These are phyloP conservation scores for Fistulinella prunicolor DNA, from an alignment of 768 basidiomycete species.

Conservation along the genomic window DNA sequence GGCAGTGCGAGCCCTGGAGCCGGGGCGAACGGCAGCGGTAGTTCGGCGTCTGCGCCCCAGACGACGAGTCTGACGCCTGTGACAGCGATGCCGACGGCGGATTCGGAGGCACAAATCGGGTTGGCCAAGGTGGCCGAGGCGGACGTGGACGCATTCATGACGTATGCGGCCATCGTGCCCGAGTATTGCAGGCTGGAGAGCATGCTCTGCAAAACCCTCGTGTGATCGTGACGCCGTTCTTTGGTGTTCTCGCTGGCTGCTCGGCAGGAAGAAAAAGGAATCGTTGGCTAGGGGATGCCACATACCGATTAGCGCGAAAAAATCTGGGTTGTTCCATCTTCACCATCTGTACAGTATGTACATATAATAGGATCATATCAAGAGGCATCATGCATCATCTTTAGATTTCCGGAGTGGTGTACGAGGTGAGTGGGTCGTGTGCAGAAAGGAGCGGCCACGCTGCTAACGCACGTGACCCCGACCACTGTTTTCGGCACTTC, in stretches of 20 bases:
- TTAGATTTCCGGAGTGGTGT: background rate
- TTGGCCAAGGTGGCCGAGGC: constrained; percentile 81
- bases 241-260: no score
- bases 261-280: no score
- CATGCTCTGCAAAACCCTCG: constrained; percentile 66
- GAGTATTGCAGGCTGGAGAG: constrained; percentile 80
- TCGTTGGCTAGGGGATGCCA: no score
- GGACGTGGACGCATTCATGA: constrained; percentile 80
- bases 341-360: constrained; percentile 11
- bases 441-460: no score
- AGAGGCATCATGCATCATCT: constrained; percentile 7
- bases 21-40: constrained; percentile 11
- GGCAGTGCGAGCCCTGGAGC: constrained; percentile 32
- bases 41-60: constrained; percentile 33
- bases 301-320: no score
- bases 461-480: no score
- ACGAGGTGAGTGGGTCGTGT: no score
- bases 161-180: constrained; percentile 81
- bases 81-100: constrained; percentile 65
- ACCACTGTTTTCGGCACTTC: no score
- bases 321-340: no score
- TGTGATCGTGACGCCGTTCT: constrained; percentile 29
- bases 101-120: constrained; percentile 71
- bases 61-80: constrained; percentile 67
- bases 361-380: constrained; percentile 16